Percentiles rank a stretch among this genome's conserved stretches.
Evolutionary conservation across 2,329 filamentous ascomycete genomes (phyloP).

Genomic region (Tolypocladium pustulatum): DNA sequence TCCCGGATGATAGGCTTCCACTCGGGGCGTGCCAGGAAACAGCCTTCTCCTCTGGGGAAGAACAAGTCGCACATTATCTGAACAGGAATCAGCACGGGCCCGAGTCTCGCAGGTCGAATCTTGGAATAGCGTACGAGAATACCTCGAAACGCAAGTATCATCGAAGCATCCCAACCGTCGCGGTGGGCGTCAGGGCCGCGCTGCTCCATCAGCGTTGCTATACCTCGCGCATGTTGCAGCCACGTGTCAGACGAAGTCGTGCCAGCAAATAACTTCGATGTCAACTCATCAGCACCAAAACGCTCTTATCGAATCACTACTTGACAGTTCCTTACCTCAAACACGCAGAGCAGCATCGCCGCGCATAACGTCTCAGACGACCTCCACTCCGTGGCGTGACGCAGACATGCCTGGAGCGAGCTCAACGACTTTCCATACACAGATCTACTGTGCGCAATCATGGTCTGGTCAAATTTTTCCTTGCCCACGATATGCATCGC

Average conservation of each 20-base stretch:
- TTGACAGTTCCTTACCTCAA: constrained; percentile 17
- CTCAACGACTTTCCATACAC: constrained; percentile 26
- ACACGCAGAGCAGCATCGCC: constrained; percentile 27
- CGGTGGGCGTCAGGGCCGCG: constrained; percentile 24
- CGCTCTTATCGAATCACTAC: too few species aligned
- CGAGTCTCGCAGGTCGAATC: too few species aligned
- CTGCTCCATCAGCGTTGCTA: constrained; percentile 25
- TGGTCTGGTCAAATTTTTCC: constrained; percentile 14
- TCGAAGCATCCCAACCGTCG: constrained; percentile 23
- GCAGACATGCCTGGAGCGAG: constrained; percentile 23
- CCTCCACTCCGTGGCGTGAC: constrained; percentile 26
- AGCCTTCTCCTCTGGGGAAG: constrained; percentile 19
- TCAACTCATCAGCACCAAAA: constrained; percentile 3
- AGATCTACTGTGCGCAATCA: constrained; percentile 22
- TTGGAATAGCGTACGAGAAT: constrained; percentile 13
- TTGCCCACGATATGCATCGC: constrained; percentile 27
- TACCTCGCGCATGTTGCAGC: constrained; percentile 27
- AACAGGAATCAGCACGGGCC: background rate
- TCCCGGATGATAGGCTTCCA: constrained; percentile 24
- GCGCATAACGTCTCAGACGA: constrained; percentile 30
- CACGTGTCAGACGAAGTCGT: constrained; percentile 24
- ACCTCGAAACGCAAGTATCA: constrained; percentile 26
- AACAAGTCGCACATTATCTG: constrained; percentile 29
- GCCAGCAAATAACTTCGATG: constrained; percentile 31
- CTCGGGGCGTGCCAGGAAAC: constrained; percentile 23